Evolutionary conservation across 2,329 filamentous ascomycete genomes (phyloP).

Genomic region (Epichloe brachyelytri): DNA sequence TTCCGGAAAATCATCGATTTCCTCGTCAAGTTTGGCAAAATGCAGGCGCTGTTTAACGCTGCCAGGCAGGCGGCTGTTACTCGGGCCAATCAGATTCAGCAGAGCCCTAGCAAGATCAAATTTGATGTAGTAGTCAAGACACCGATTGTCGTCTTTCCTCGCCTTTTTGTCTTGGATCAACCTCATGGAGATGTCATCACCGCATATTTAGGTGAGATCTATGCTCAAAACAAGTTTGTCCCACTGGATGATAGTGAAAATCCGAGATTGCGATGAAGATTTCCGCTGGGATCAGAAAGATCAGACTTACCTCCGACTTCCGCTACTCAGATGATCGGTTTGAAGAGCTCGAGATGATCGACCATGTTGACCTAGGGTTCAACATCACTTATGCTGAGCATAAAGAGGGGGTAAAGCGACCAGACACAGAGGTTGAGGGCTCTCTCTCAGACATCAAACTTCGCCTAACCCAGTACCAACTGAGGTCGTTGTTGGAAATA

Average conservation of each 20-base stretch:
- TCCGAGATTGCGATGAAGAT: slow-evolving; percentile 77
- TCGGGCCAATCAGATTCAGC: slow-evolving; percentile 85
- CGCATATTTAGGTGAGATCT: slow-evolving; percentile 93
- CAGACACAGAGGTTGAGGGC: slow-evolving; percentile 84
- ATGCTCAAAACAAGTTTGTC: slow-evolving; percentile 85
- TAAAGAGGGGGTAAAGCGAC: slow-evolving; percentile 58
- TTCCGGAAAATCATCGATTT: slow-evolving; percentile 98
- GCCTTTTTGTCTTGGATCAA: slow-evolving; percentile 56
- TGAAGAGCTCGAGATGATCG: slow-evolving; percentile 91
- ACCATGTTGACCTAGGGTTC: slow-evolving; percentile 90
- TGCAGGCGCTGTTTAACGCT: slow-evolving; percentile 98
- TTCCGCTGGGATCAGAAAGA: slow-evolving; percentile 81
- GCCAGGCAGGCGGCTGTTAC: slow-evolving; percentile 88
- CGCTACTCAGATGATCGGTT: slow-evolving; percentile 59
- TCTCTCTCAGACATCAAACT: slow-evolving; percentile 90
- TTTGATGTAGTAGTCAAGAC: slow-evolving; percentile 91
- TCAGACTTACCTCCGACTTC: slow-evolving; percentile 79
- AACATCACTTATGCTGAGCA: slow-evolving; percentile 88
- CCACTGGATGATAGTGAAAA: slow-evolving; percentile 65
- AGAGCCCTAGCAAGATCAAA: slow-evolving; percentile 79
- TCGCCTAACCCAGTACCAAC: slow-evolving; percentile 75
- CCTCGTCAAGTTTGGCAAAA: slow-evolving; percentile 96
- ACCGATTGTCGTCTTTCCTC: slow-evolving; percentile 89
- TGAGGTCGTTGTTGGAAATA: slow-evolving; percentile 79
- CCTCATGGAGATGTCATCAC: slow-evolving; percentile 72